Evolutionary conservation across 306 rosid genomes (phyloP).

Genomic region (Corylus heterophylla): DNA sequence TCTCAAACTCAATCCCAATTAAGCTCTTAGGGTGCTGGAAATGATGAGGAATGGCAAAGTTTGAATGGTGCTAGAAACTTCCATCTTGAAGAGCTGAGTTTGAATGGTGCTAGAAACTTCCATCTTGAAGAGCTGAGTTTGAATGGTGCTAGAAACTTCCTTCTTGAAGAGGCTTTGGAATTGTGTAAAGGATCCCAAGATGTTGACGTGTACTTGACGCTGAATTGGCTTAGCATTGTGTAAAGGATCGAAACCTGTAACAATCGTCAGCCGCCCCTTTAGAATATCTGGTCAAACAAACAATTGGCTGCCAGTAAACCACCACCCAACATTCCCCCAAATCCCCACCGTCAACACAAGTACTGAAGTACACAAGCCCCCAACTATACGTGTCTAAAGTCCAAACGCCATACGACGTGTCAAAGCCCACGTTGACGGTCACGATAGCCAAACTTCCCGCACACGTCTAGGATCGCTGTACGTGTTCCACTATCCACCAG

Average conservation of each 20-base stretch:
- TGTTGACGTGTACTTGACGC: too few relatives aligned
- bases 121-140: too few relatives aligned
- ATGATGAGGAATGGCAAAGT: too few relatives aligned
- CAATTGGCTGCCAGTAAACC: background rate
- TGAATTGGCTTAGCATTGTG: background rate
- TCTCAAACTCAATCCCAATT: too few relatives aligned
- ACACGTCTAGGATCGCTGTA: background rate
- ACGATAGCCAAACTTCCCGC: conserved; percentile 1
- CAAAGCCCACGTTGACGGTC: background rate
- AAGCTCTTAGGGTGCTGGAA: too few relatives aligned
- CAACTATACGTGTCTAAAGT: conserved; percentile 19
- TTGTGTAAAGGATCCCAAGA: too few relatives aligned
- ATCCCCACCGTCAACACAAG: conserved; percentile 8
- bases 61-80: too few relatives aligned
- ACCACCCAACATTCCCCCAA: background rate
- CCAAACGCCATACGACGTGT: background rate
- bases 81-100: too few relatives aligned
- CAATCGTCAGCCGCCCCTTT: conserved; percentile 39
- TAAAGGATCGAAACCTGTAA: conserved; percentile 2
- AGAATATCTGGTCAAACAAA: conserved; percentile 34
- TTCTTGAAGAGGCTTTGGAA: too few relatives aligned
- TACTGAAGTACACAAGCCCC: background rate
- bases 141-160: too few relatives aligned
- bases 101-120: too few relatives aligned
- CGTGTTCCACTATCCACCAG: conserved; percentile 34